phyloP scores from a whole-genome alignment of 306 rosid genomes.

The Elaeagnus macrophylla region DNA sequence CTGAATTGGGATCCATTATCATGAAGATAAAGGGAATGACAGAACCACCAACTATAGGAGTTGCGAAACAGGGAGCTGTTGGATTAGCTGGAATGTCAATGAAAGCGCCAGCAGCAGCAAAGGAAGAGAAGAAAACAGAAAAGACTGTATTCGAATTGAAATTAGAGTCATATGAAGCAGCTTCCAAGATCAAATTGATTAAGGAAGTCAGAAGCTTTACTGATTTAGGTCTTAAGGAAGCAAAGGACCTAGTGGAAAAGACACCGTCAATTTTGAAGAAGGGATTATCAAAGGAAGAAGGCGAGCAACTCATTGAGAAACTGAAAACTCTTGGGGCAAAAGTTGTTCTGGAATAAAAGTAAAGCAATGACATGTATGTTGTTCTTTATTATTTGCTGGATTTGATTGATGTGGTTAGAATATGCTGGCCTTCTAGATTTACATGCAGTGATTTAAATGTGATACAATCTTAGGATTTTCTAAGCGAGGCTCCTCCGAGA shows the following conservation, averaged over 20 bases:
- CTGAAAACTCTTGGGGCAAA: constrained; percentile 83
- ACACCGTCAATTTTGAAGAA: constrained; percentile 65
- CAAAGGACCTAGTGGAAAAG: constrained; percentile 78
- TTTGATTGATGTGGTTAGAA: neutral
- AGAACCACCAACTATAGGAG: constrained; percentile 58
- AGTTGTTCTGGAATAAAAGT: constrained; percentile 62
- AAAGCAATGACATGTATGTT: neutral
- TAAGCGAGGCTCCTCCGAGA: neutral
- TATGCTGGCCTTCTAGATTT: neutral
- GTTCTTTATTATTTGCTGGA: constrained; percentile 1
- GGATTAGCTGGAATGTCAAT: constrained; percentile 50
- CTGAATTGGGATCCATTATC: constrained; percentile 61
- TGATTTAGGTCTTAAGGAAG: constrained; percentile 84
- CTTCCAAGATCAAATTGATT: constrained; percentile 76
- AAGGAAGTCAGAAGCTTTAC: constrained; percentile 81
- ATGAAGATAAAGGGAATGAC: constrained; percentile 60
- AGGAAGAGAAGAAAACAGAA: constrained; percentile 77
- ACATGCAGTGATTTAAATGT: neutral
- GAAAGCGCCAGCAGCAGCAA: constrained; percentile 42
- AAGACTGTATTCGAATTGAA: constrained; percentile 74
- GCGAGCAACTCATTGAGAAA: constrained; percentile 73
- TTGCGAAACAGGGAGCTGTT: constrained; percentile 64
- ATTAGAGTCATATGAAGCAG: constrained; percentile 67
- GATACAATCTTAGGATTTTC: neutral
- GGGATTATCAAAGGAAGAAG: constrained; percentile 85